Conservation (phyloP, 2,329 filamentous ascomycete genomes). For the Aspergillus phoenicis region DNA sequence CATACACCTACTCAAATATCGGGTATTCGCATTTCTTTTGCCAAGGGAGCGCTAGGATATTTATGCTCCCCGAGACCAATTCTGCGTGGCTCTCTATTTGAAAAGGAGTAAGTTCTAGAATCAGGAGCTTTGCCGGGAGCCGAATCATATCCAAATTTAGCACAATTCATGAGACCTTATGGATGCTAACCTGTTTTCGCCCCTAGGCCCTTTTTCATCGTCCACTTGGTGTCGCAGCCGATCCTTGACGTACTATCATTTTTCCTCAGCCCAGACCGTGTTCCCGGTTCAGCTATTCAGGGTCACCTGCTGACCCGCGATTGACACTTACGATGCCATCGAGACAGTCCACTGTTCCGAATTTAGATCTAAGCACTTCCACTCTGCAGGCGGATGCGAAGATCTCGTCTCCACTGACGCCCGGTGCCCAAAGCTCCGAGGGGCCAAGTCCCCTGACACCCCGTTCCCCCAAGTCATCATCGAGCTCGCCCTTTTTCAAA, state of each 20-base stretch:
- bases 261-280: not conserved
- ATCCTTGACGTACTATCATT: not conserved
- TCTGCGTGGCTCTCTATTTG: not conserved
- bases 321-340: constrained; percentile 37
- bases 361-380: constrained; percentile 41
- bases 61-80: constrained; percentile 4
- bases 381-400: constrained; percentile 34
- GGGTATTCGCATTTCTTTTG: not conserved
- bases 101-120: constrained; percentile 17
- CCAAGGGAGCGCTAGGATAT: constrained; percentile 9
- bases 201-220: constrained; percentile 9
- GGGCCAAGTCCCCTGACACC: constrained; percentile 40
- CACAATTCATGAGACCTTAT: not conserved
- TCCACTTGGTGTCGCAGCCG: constrained; percentile 4
- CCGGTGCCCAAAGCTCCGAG: constrained; percentile 39
- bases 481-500: constrained; percentile 41
- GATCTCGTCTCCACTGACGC: constrained; percentile 36
- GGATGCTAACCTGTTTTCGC: constrained; percentile 7
- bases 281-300: not conserved
- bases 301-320: constrained; percentile 15
- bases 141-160: constrained; percentile 4
- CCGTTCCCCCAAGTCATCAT: constrained; percentile 41
- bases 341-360: constrained; percentile 40
- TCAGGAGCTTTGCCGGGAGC: not conserved
- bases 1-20: not conserved